Evolutionary conservation across 1,284 basidiomycete genomes (phyloP).

Genomic region (Exobasidium cylindrosporum): DNA sequence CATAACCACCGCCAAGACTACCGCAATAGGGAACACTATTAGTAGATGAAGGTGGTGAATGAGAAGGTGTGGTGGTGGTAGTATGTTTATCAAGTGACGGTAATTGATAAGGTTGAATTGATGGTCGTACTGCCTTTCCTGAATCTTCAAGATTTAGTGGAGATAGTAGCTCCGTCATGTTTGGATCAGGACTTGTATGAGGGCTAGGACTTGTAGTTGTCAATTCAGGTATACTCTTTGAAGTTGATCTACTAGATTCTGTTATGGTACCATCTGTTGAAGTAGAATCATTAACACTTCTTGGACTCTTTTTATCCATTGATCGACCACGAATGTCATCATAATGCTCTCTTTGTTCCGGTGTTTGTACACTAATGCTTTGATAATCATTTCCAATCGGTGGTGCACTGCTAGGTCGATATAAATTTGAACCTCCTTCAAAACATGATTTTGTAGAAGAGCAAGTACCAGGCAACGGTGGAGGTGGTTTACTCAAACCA

Average conservation of each 20-base stretch:
- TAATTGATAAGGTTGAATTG: neutral
- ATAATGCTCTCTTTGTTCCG: conserved; percentile 1
- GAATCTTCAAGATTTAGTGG: neutral
- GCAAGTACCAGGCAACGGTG: conserved; percentile 27
- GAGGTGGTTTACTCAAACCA: conserved; percentile 30
- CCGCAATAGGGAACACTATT: neutral
- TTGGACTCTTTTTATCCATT: conserved; percentile 1
- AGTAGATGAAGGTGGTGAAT: conserved; percentile 8
- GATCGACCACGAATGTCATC: neutral
- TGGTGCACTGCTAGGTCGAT: conserved; percentile 8
- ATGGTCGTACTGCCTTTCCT: neutral
- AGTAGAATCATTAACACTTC: conserved; percentile 9
- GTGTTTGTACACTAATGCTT: neutral
- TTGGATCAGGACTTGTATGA: neutral
- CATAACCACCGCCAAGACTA: conserved; percentile 25
- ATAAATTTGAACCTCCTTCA: neutral
- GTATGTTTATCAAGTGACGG: neutral
- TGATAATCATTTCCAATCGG: neutral
- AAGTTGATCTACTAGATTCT: neutral
- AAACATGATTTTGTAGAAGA: neutral
- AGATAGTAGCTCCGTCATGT: neutral
- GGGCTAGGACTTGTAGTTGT: conserved; percentile 17
- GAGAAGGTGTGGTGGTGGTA: conserved; percentile 14
- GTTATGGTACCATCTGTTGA: conserved; percentile 2
- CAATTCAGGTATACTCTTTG: neutral